Percentiles rank a stretch among this genome's conserved stretches.
phyloP scores from a whole-genome alignment of 371 early-diverging fungal species.

The Fennellomyces sp. region DNA sequence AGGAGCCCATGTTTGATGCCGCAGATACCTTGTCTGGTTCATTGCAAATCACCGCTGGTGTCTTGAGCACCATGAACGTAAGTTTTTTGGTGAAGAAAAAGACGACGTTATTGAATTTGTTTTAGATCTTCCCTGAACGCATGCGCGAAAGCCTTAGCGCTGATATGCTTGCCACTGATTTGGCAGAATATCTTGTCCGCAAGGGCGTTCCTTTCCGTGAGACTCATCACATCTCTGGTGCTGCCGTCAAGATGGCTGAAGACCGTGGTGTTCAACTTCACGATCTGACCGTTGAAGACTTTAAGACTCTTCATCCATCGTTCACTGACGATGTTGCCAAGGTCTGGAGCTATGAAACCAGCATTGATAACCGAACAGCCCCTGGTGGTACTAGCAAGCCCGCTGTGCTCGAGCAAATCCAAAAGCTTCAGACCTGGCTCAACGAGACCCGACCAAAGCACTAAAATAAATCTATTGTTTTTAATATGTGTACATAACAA shows the following conservation, averaged over 20 bases:
- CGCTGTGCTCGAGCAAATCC: conserved; percentile 82
- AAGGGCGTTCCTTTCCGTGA: conserved; percentile 97
- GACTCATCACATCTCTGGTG: conserved; percentile 97
- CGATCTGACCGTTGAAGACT: conserved; percentile 73
- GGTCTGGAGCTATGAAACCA: conserved; percentile 87
- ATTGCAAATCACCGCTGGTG: conserved; percentile 89
- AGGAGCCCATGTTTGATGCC: conserved; percentile 97
- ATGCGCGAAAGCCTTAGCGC: conserved; percentile 79
- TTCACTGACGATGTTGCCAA: conserved; percentile 81
- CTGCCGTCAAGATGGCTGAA: conserved; percentile 92
- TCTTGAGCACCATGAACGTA: conserved; percentile 84
- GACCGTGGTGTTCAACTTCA: conserved; percentile 72
- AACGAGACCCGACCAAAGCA: conserved; percentile 4
- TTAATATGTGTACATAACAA: not conserved
- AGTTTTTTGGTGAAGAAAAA: conserved; percentile 1
- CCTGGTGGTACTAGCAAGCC: conserved; percentile 88
- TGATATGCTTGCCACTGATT: conserved; percentile 97
- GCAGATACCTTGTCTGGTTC: conserved; percentile 87
- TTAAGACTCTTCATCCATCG: conserved; percentile 80
- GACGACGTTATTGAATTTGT: not conserved
- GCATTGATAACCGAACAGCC: conserved; percentile 86
- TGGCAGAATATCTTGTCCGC: conserved; percentile 96
- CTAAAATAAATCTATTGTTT: not conserved
- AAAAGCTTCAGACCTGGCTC: conserved; percentile 70
- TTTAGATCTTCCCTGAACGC: conserved; percentile 69